Evolutionary conservation across 2,329 filamentous ascomycete genomes (phyloP).

Genomic region (Colletotrichum orbiculare): DNA sequence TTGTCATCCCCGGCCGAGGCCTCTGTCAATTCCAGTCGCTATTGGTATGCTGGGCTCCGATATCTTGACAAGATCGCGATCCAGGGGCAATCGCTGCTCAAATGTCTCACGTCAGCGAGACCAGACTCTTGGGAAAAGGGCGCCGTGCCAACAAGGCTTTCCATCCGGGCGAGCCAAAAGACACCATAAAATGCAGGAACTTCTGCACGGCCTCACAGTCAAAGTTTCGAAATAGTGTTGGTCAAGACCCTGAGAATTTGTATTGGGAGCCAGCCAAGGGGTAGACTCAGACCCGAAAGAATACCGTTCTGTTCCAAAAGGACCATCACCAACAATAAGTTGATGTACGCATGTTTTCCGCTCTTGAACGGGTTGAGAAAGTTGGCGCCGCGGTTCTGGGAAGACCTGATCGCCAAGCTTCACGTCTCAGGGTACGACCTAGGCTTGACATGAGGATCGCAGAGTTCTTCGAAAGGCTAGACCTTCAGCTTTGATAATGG

Average conservation of each 20-base stretch:
- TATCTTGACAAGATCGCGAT: background rate
- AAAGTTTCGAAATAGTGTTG: background rate
- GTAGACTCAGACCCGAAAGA: background rate
- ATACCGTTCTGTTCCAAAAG: background rate
- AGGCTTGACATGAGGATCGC: no score
- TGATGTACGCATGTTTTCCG: no score
- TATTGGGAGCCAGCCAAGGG: background rate
- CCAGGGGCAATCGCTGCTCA: background rate
- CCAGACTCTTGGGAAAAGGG: background rate
- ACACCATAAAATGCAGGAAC: no score
- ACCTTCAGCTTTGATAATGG: no score
- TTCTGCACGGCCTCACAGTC: no score
- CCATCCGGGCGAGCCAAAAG: background rate
- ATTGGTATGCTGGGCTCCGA: background rate
- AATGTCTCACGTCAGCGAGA: constrained; percentile 1
- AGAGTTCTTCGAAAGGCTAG: no score
- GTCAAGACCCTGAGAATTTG: background rate
- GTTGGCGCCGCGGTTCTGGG: no score
- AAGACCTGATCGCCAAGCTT: no score
- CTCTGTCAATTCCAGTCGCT: background rate
- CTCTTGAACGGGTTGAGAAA: no score
- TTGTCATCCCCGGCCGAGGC: constrained; percentile 10
- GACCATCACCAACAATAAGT: background rate
- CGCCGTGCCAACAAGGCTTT: background rate
- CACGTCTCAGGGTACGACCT: no score